Evolutionary conservation across 2,329 filamentous ascomycete genomes (phyloP), one percentile per base, ranked within the genome.

Genomic region (Aspergillus quadrilineatus): DNA sequence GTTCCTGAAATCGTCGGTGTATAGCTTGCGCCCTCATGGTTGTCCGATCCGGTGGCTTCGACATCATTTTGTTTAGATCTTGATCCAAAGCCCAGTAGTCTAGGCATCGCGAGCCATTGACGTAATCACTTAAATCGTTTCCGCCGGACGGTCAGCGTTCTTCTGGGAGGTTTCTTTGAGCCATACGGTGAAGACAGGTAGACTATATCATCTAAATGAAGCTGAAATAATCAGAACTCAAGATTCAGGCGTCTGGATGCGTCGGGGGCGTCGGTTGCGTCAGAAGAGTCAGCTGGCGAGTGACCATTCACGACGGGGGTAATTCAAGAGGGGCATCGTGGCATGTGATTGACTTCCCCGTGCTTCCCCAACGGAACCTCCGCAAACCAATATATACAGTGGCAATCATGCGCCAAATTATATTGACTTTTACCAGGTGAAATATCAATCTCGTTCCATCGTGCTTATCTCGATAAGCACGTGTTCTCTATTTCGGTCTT

Each of bases 1-100:
- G 60, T 57, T 26, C 68, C 72, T 15, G 67, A 67, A 4, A 64
- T 66, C 17, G 67, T 63, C 43, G 67, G 61, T 49, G 58, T 60
- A 63, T 71, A 65, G 46, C 53, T 63, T 46, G 65, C 54, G 50
- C 39, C 45, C 46, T 53, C 44, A 30, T 46, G 17, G 29, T 48
- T 34, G 5, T 59, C 50, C 37, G 49, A 46, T 26, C 56, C 46
- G 22, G 43, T 29, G 15, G 56, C 28, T 32, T 53, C 41, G 15
- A 45, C 44, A 22, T 59, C 57, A 57, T 51, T 43, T 39, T 53
- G 58, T 51, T 53, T 60, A 50, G 55, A 50, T 14, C 42, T 55
- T 41, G 60, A 44, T 52, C 59, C 47, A 47, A 61, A 52, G 28
- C 62, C 59, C 28, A 64, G 55, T 12, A 65, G 10, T 47, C 60